Percentiles rank a stretch among this genome's conserved stretches.
Evolutionary conservation across 352 stramenopile species (phyloP).

Genomic region (Globisporangium cederbergense): DNA sequence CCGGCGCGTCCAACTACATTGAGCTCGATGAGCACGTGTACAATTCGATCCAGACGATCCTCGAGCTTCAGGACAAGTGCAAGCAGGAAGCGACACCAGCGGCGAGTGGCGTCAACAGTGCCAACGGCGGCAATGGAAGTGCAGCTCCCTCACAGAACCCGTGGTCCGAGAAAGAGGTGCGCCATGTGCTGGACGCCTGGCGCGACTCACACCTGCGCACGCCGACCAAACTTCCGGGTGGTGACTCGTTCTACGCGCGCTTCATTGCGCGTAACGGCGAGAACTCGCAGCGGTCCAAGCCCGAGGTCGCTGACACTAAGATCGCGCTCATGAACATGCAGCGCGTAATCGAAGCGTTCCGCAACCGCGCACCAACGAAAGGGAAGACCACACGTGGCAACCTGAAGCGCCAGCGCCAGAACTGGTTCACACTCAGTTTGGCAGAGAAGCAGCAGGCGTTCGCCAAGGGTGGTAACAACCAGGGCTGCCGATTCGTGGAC

Average conservation of each 20-base stretch:
- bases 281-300: constrained; percentile 14
- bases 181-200: constrained; percentile 12
- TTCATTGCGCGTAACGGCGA: constrained; percentile 16
- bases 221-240: constrained; percentile 8
- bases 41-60: constrained; percentile 10
- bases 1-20: constrained; percentile 12
- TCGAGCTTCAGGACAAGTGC: constrained; percentile 16
- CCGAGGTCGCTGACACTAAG: constrained; percentile 15
- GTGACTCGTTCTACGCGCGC: constrained; percentile 14
- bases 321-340: constrained; percentile 16
- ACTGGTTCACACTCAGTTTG: constrained; percentile 10
- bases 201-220: constrained; percentile 9
- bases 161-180: constrained; percentile 5
- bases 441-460: constrained; percentile 2
- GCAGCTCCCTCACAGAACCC: not conserved
- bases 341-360: constrained; percentile 8
- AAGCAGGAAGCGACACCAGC: constrained; percentile 6
- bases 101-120: not conserved
- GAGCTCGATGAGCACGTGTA: constrained; percentile 19
- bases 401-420: constrained; percentile 13
- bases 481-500: constrained; percentile 11
- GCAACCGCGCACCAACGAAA: not conserved
- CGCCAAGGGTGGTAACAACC: not conserved
- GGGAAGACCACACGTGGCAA: constrained; percentile 15
- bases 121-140: not conserved